phyloP scores from a whole-genome alignment of 129 eudicot species.

The Erigeron canadensis region DNA sequence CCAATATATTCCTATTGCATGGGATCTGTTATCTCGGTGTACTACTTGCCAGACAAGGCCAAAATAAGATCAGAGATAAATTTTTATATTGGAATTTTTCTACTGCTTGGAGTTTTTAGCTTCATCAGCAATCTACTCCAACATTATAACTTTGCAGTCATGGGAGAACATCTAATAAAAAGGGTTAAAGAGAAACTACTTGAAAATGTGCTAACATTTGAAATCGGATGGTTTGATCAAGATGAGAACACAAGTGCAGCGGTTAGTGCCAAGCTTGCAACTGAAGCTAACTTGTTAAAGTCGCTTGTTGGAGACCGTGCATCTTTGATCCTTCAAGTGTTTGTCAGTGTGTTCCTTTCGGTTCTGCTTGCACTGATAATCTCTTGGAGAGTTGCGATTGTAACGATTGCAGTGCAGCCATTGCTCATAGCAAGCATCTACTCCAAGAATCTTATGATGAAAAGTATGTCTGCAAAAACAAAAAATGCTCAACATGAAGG shows the following conservation, averaged over 20 bases:
- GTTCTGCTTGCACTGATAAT: constrained; percentile 49
- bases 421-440: constrained; percentile 58
- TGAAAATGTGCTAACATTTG: constrained; percentile 83
- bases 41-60: constrained; percentile 50
- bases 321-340: constrained; percentile 67
- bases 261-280: constrained; percentile 73
- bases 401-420: constrained; percentile 66
- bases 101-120: constrained; percentile 46
- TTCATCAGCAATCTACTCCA: constrained; percentile 61
- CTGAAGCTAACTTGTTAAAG: constrained; percentile 83
- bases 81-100: constrained; percentile 57
- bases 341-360: constrained; percentile 52
- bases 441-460: constrained; percentile 57
- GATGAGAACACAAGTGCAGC: constrained; percentile 84
- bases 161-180: constrained; percentile 88
- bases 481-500: constrained; percentile 71
- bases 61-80: constrained; percentile 59
- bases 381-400: constrained; percentile 66
- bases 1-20: constrained; percentile 59
- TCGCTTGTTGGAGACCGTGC: constrained; percentile 75
- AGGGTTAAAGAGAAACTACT: constrained; percentile 73
- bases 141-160: constrained; percentile 76
- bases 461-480: constrained; percentile 50
- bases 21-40: constrained; percentile 84
- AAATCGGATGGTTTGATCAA: constrained; percentile 91